Percentiles rank a stretch among this genome's conserved stretches.
Evolutionary conservation across 306 rosid species (phyloP).

Genomic region (Mucuna pruriens): DNA sequence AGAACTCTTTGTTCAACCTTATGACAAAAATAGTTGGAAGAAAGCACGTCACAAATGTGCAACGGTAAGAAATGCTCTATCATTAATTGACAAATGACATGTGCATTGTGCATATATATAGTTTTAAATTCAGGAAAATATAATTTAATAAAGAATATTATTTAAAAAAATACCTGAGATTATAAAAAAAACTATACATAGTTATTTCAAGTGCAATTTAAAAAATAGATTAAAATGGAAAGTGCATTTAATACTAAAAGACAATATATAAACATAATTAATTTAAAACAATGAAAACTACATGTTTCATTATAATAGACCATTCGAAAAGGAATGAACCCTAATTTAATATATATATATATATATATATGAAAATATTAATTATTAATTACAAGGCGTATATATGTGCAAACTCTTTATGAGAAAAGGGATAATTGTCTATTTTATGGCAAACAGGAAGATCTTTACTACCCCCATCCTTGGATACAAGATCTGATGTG

Average conservation of each 20-base stretch:
- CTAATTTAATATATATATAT: neutral
- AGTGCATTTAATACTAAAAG: neutral
- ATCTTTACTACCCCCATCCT: constrained; percentile 57
- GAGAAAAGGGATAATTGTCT: neutral
- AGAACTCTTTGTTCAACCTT: constrained; percentile 57
- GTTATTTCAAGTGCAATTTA: neutral
- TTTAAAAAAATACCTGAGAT: neutral
- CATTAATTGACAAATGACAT: neutral
- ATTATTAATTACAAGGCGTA: neutral
- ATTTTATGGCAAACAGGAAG: constrained; percentile 48
- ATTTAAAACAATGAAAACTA: too few relatives aligned
- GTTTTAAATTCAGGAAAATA: neutral
- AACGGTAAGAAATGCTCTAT: constrained; percentile 19
- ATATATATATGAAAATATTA: too few relatives aligned
- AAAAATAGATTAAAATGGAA: neutral
- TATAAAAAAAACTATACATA: neutral
- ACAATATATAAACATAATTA: too few relatives aligned
- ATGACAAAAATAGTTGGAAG: constrained; percentile 53
- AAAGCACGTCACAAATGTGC: constrained; percentile 60
- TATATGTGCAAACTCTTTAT: neutral
- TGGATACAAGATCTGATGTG: constrained; percentile 62
- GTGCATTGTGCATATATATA: neutral
- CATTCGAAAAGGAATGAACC: too few relatives aligned
- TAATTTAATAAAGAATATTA: neutral
- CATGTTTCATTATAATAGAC: neutral